Evolutionary conservation across 2,329 filamentous ascomycete genomes (phyloP), one percentile per base, ranked within the genome.

Genomic region (Epichloe brachyelytri): DNA sequence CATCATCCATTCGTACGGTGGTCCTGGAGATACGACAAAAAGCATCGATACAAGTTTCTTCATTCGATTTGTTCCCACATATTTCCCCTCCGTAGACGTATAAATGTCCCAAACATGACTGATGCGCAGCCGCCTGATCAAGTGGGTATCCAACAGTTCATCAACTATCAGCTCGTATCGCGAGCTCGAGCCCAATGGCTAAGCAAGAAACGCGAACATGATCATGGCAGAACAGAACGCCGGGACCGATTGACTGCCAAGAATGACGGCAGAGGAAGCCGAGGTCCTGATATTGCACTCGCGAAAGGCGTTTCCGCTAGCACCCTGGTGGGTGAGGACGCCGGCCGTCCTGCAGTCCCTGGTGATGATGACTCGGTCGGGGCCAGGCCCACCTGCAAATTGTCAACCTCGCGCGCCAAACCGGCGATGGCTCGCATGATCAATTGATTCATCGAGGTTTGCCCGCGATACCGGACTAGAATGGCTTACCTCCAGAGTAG

Each of bases 351-450:
- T 56, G 56, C 79, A 73, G 11, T 66, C 54, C 0, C 62, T 69
- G 62, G 78, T 82, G 65, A 83, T 78, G 34, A 85, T 64, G 49
- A 83, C 77, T 46, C 81, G 76, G 60, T 84, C 80, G 19, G 81
- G 67, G 43, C 81, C 80, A 1, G 81, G 81, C 2, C 73, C 76
- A 19, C 79, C 79, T 76, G 49, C 5, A 14, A 8, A 30, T 19
- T 7, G 38, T 54, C 26, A 54, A 50, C 19, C 45, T 38, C 22
- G 45, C 12, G 26, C 15, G 15, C 11, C 5, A 10, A 10, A 4
- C 37, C 5, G 11, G 26, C 15, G 19, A 43, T 22, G 20, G 15
- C 12, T 43, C 11, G 10, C 15, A 20, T 17, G 12, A 43, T 17
- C 2, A 43, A 39, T 17, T 44, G 10, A 26, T 26, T 10, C 7